phyloP scores from a whole-genome alignment of 2,329 filamentous ascomycete genomes.

The Exophiala alcalophila region DNA sequence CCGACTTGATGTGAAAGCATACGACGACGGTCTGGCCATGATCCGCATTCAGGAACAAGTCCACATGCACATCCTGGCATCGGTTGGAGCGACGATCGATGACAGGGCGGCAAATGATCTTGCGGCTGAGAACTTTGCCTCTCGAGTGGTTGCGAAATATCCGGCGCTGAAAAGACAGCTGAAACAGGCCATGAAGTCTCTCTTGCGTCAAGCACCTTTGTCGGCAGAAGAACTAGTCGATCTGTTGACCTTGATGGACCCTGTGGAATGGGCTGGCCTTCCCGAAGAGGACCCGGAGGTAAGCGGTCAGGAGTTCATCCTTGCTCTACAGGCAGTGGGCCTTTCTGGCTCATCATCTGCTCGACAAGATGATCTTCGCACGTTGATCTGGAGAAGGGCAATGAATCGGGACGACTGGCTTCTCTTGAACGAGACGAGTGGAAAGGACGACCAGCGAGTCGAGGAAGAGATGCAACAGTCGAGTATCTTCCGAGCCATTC shows the following conservation, averaged over 20 bases:
- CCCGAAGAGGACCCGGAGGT: constrained; percentile 45
- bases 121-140: constrained; percentile 64
- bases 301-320: constrained; percentile 65
- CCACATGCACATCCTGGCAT: constrained; percentile 66
- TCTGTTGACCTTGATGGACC: constrained; percentile 72
- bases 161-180: constrained; percentile 69
- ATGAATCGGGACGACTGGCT: constrained; percentile 83
- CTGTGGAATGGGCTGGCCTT: constrained; percentile 42
- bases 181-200: constrained; percentile 63
- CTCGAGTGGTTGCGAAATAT: constrained; percentile 55
- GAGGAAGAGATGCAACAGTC: constrained; percentile 22
- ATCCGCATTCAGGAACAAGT: constrained; percentile 77
- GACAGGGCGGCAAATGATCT: constrained; percentile 70
- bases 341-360: constrained; percentile 38
- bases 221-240: constrained; percentile 54
- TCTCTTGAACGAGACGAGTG: constrained; percentile 70
- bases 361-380: constrained; percentile 48
- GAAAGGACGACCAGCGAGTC: constrained; percentile 61
- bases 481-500: constrained; percentile 22
- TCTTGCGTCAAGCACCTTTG: constrained; percentile 71
- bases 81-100: constrained; percentile 72
- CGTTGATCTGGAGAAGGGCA: constrained; percentile 82
- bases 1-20: constrained; percentile 10
- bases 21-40: constrained; percentile 39
- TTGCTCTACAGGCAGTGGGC: constrained; percentile 63